A percentile compares a stretch with the other conserved stretches of the same genome.
Conservation (phyloP, 306 rosid genomes). For the Acacia melanoxylon region DNA sequence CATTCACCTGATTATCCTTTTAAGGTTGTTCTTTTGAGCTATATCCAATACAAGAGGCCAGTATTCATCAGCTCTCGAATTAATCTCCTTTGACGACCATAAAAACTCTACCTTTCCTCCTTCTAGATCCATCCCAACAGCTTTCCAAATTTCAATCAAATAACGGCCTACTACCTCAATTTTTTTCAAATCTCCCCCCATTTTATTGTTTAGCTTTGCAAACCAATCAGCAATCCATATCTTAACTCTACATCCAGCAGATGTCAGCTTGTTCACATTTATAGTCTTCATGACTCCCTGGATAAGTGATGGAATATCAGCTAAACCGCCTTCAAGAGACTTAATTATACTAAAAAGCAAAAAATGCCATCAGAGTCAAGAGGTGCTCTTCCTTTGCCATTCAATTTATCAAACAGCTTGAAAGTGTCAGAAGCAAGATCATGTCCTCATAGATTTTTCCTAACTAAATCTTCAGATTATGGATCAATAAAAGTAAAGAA, state of each 20-base stretch:
- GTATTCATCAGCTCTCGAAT: conserved; percentile 66
- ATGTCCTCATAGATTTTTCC: not conserved
- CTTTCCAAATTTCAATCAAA: conserved; percentile 86
- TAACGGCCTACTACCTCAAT: conserved; percentile 73
- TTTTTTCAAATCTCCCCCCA: conserved; percentile 65
- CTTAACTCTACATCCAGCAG: not conserved
- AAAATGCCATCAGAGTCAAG: not conserved
- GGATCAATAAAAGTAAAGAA: not conserved
- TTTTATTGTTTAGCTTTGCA: not conserved
- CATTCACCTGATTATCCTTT: conserved; percentile 70
- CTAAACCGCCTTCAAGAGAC: not conserved
- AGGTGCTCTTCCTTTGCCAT: not conserved
- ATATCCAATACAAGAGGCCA: conserved; percentile 96
- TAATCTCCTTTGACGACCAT: conserved; percentile 71
- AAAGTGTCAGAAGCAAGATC: not conserved
- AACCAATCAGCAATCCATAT: not conserved
- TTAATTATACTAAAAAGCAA: not conserved
- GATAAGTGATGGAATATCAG: not conserved
- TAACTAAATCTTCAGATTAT: not conserved
- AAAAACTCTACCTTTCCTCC: conserved; percentile 85
- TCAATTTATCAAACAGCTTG: not conserved
- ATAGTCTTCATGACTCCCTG: not conserved
- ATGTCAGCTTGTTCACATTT: not conserved
- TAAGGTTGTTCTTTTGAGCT: conserved; percentile 74
- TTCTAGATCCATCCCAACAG: conserved; percentile 80